Conservation (phyloP, 2,329 filamentous ascomycete genomes). For the Alternaria postmessia region DNA sequence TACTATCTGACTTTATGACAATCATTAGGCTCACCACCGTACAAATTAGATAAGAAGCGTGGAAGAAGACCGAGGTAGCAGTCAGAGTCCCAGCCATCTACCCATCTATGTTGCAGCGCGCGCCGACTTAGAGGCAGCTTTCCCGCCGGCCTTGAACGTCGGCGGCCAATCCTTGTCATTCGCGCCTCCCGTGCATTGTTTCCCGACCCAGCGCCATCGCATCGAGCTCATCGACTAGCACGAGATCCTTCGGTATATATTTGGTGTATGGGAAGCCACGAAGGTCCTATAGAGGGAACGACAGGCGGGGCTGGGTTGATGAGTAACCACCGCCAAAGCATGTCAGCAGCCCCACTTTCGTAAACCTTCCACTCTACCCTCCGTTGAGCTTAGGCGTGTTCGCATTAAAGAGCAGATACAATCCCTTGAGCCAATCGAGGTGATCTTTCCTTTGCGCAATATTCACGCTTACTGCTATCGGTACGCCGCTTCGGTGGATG, state of each 20-base stretch:
- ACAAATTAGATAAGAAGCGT: too few relatives aligned
- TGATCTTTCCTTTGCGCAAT: not conserved
- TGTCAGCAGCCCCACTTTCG: not conserved
- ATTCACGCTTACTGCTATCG: not conserved
- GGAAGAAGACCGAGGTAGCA: too few relatives aligned
- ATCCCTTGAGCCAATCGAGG: not conserved
- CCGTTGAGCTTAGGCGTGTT: not conserved
- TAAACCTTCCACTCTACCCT: not conserved
- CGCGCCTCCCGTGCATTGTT: not conserved
- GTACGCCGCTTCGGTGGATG: not conserved
- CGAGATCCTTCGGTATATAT: not conserved
- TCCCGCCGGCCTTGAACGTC: too few relatives aligned
- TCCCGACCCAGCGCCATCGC: not conserved
- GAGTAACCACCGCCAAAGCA: not conserved
- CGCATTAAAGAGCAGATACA: not conserved
- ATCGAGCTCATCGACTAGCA: not conserved
- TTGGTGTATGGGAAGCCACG: not conserved
- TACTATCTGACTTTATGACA: too few relatives aligned
- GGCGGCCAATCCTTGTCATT: not conserved
- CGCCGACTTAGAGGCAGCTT: too few relatives aligned
- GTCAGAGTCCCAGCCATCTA: too few relatives aligned
- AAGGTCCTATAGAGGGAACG: not conserved
- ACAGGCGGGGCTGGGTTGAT: not conserved
- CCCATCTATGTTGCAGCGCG: too few relatives aligned
- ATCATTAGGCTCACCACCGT: too few relatives aligned